phyloP scores from a whole-genome alignment of 352 stramenopile species.

The Globisporangium mamillatum region DNA sequence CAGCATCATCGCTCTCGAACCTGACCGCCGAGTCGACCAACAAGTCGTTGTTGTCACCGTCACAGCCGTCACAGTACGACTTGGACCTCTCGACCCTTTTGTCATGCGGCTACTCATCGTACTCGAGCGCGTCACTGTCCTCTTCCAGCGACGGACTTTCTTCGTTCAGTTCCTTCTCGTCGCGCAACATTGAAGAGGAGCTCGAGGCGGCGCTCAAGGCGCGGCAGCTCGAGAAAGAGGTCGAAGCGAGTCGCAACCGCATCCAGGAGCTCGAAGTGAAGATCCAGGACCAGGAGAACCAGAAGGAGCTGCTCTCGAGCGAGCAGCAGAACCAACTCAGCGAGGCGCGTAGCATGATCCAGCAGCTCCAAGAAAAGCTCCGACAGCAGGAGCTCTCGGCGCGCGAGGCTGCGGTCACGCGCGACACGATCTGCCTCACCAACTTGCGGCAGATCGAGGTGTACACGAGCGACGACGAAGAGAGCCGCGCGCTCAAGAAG shows the following conservation, averaged over 20 bases:
- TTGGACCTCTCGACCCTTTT: slow-evolving; percentile 39
- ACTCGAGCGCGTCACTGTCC: slow-evolving; percentile 18
- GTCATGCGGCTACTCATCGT: slow-evolving; percentile 32
- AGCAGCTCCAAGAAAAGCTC: slow-evolving; percentile 53
- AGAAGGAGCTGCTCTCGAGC: slow-evolving; percentile 49
- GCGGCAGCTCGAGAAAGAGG: slow-evolving; percentile 66
- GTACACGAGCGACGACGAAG: slow-evolving; percentile 31
- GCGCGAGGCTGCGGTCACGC: slow-evolving; percentile 39
- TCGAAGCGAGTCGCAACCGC: slow-evolving; percentile 54
- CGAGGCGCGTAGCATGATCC: slow-evolving; percentile 59
- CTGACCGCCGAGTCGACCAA: not conserved
- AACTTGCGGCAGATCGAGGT: slow-evolving; percentile 42
- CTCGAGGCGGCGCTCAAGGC: slow-evolving; percentile 54
- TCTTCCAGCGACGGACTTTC: slow-evolving; percentile 14
- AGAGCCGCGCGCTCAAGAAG: slow-evolving; percentile 54
- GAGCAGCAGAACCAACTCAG: slow-evolving; percentile 57
- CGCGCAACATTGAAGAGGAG: slow-evolving; percentile 55
- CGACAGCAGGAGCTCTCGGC: slow-evolving; percentile 53
- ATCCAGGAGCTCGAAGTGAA: slow-evolving; percentile 54
- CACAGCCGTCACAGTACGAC: slow-evolving; percentile 21
- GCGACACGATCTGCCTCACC: slow-evolving; percentile 58
- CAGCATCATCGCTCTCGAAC: slow-evolving; percentile 6
- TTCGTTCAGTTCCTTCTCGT: slow-evolving; percentile 14
- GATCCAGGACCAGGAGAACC: slow-evolving; percentile 55
- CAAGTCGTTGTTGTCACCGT: slow-evolving; percentile 7